Evolutionary conservation across 768 basidiomycete genomes (phyloP), one percentile per base, ranked within the genome.

Genomic region (Suillus subluteus): DNA sequence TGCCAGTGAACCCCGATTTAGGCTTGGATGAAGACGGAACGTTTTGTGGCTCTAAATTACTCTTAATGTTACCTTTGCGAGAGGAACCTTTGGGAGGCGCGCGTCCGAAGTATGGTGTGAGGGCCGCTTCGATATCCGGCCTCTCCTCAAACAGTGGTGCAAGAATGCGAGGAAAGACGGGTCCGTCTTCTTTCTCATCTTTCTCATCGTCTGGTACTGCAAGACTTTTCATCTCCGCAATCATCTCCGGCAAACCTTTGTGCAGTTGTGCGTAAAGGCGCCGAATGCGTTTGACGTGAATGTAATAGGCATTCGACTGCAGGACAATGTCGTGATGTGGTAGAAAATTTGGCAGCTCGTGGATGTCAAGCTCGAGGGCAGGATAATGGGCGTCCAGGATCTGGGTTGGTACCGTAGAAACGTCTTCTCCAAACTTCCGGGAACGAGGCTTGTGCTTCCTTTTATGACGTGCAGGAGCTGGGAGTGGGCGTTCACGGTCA

Each of bases 321-420:
- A 40, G 23, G 38, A 41, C 30, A 30, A 4, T 18, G 18, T 59
- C 40, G 58, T 26, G 16, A 30, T 41, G 26, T 2, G 58, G 56
- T n/a, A 38, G 12, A 8, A 58, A 38, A 5, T 40, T 5, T 18
- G 58, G 40, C 18, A 59, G 38, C 26, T 59, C 55, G 21, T 21
- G 55, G 6, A 56, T 35, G 32, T 56, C 58, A 59, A 59, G 58
- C n/a, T 59, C 40, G 58, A 41, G 58, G 26, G 59, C 64, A 23
- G 62, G 55, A 35, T 68, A 67, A 38, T 63, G 59, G 37, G 62
- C 58, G 54, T 78, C 73, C 2, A 63, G 30, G 26, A 63, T 23
- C 8, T 44, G 43, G n/a, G 30, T 26, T 9, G 63, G 16, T 15
- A 35, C 7, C 55, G 48, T 46, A 21, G 64, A 65, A 15, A 46